These are phyloP conservation scores for Polyporus arcularius DNA, from an alignment of 768 basidiomycete genomes.

Conservation along the genomic window DNA sequence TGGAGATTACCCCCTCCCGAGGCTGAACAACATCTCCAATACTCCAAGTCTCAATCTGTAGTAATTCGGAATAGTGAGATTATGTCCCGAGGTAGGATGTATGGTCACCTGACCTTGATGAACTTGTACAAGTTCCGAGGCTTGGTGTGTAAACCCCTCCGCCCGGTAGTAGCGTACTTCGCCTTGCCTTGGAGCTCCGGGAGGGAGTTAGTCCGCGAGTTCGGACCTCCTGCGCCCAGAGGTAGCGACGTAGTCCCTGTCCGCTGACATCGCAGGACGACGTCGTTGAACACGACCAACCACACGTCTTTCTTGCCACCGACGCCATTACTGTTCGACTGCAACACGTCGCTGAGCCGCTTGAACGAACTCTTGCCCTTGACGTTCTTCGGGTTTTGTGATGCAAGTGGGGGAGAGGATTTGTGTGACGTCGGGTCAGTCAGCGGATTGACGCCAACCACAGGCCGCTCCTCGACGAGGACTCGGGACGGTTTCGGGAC, in stretches of 20 bases:
- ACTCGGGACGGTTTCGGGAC: slow-evolving; percentile 88
- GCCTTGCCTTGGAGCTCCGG: slow-evolving; percentile 84
- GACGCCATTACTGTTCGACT: slow-evolving; percentile 47
- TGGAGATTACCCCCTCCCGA: slow-evolving; percentile 78
- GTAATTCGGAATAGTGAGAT: neutral
- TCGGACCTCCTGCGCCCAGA: slow-evolving; percentile 61
- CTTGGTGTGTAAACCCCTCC: slow-evolving; percentile 73
- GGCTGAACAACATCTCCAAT: slow-evolving; percentile 78
- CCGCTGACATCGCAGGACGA: slow-evolving; percentile 87
- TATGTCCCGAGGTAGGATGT: neutral
- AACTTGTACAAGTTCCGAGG: slow-evolving; percentile 95
- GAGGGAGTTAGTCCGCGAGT: slow-evolving; percentile 70
- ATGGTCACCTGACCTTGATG: slow-evolving; percentile 62
- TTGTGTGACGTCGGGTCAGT: slow-evolving; percentile 11
- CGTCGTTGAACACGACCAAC: slow-evolving; percentile 96
- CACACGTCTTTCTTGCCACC: slow-evolving; percentile 85
- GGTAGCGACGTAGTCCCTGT: slow-evolving; percentile 88
- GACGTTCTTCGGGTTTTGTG: slow-evolving; percentile 52
- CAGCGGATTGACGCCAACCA: slow-evolving; percentile 34
- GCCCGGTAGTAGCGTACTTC: slow-evolving; percentile 82
- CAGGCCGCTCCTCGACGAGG: slow-evolving; percentile 78
- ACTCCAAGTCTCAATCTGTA: slow-evolving; percentile 84
- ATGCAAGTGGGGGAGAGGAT: slow-evolving; percentile 36
- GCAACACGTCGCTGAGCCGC: slow-evolving; percentile 86
- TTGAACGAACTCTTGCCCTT: slow-evolving; percentile 87